Base-by-base conservation (phyloP, 768 basidiomycete species). In the Hericium rajendrae region DNA sequence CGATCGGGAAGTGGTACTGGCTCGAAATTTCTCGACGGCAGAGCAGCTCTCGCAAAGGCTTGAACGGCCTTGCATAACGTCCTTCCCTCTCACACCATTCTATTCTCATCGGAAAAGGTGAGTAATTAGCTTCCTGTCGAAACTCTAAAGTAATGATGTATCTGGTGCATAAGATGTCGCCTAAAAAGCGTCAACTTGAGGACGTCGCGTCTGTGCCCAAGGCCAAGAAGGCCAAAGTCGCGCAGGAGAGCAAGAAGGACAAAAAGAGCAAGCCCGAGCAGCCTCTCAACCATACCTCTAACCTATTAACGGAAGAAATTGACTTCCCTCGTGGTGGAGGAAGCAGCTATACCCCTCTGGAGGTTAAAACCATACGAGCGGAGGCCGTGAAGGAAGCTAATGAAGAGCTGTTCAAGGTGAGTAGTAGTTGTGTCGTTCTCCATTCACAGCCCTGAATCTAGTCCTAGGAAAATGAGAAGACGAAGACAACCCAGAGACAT, bases 251-350 rank as follows among this genome's bases (percentile, higher is more conserved):
- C 37, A 60, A 59, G 43, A 70, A 55, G 60, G 68, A 68, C 51
- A 61, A 59, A 58, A 68, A 67, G 64, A 59, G 48, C 53, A 69
- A 62, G 60, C 38, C 55, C 10, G 51, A 54, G 18, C 69, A 72
- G 18, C 57, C 72, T 10, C 60, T 69, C 3, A 68, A 71, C 52
- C 62, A 70, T 10, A 62, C 68, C 28, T 74, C 77, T n/a, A 72
- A 67, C 61, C 64, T 76, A 57, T 70, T 74, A 38, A 59, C 76
- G 10, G 84, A 92, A 40, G 93, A 94, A 65, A 79, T 91, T 52
- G 92, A 94, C 70, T 99, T 98, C 71, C 94, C 94, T 57, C 84
- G 95, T 63, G 97, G 95, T 26, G 95, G 95, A 26, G 95, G 95
- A 54, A 89, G 92, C 1, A 79, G 76, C 37, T 79, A 95, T 63